These are phyloP conservation scores for Phyllosticta citrichinensis DNA, from an alignment of 2,329 filamentous ascomycete genomes.

Conservation along the genomic window DNA sequence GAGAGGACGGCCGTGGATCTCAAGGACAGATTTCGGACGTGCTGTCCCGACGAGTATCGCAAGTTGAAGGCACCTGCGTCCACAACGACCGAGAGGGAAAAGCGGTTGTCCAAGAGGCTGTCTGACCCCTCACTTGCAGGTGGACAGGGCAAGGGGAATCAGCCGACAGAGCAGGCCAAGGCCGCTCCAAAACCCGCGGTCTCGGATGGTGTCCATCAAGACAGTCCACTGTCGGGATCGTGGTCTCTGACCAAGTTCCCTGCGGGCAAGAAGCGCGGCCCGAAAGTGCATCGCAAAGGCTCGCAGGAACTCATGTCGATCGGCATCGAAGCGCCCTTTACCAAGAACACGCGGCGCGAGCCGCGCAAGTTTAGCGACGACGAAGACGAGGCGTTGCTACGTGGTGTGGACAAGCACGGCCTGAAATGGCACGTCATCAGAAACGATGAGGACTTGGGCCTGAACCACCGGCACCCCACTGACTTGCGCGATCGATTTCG, in stretches of 20 bases:
- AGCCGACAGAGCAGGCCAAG: background rate
- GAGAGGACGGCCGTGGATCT: slow-evolving; percentile 51
- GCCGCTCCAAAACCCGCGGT: background rate
- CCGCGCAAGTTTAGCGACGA: slow-evolving; percentile 45
- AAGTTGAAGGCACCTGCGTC: slow-evolving; percentile 13
- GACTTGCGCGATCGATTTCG: slow-evolving; percentile 54
- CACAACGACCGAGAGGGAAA: background rate
- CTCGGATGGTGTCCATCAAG: background rate
- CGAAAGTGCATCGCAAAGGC: slow-evolving; percentile 16
- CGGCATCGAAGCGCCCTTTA: slow-evolving; percentile 41
- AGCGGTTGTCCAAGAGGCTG: background rate
- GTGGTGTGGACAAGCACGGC: slow-evolving; percentile 49
- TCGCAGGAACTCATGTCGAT: slow-evolving; percentile 29
- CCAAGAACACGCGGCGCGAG: slow-evolving; percentile 41
- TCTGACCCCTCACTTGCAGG: background rate
- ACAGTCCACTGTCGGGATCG: background rate
- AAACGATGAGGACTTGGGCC: slow-evolving; percentile 42
- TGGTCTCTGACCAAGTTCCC: background rate
- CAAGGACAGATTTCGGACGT: slow-evolving; percentile 52
- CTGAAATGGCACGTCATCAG: slow-evolving; percentile 51
- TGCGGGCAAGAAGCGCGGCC: slow-evolving; percentile 7
- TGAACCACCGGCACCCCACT: slow-evolving; percentile 38
- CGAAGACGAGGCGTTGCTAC: slow-evolving; percentile 49
- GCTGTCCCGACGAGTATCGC: slow-evolving; percentile 40
- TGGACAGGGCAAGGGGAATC: background rate